phyloP scores from a whole-genome alignment of 1,139 yeast species.

The Kodamaea derodonti region DNA sequence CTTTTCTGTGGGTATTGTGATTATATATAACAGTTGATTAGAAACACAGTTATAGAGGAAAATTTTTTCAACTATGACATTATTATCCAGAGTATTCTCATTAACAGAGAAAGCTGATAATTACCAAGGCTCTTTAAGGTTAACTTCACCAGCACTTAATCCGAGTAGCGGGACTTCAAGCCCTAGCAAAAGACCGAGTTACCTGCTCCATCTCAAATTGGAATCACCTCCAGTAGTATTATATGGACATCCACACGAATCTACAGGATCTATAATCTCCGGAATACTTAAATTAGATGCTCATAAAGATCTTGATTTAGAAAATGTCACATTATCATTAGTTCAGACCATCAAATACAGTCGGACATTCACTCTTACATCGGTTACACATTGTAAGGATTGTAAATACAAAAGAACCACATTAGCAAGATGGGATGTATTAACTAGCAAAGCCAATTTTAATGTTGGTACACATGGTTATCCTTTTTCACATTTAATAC shows the following conservation, averaged over 20 bases:
- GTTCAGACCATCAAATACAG: slow-evolving; percentile 66
- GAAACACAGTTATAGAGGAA: background rate
- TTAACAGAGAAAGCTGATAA: background rate
- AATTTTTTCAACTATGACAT: background rate
- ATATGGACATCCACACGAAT: slow-evolving; percentile 73
- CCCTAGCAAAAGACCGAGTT: slow-evolving; percentile 7
- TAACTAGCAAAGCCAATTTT: slow-evolving; percentile 53
- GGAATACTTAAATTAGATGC: slow-evolving; percentile 51
- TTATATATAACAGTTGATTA: background rate
- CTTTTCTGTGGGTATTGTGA: background rate
- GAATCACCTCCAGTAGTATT: slow-evolving; percentile 91
- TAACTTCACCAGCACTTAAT: background rate
- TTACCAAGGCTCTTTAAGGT: slow-evolving; percentile 1
- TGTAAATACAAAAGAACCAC: slow-evolving; percentile 56
- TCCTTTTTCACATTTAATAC: slow-evolving; percentile 89
- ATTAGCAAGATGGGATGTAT: slow-evolving; percentile 86
- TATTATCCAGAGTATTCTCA: background rate
- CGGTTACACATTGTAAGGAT: slow-evolving; percentile 50
- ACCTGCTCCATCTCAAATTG: slow-evolving; percentile 55
- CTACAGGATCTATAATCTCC: slow-evolving; percentile 81
- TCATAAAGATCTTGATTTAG: slow-evolving; percentile 34
- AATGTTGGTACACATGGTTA: slow-evolving; percentile 73
- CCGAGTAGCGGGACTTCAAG: slow-evolving; percentile 2
- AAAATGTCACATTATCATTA: slow-evolving; percentile 58
- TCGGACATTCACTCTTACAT: slow-evolving; percentile 58